A percentile compares a stretch with the other conserved stretches of the same genome.
These are phyloP conservation scores for Thozetella sp. DNA, from an alignment of 495 filamentous ascomycete genomes.

Conservation along the genomic window DNA sequence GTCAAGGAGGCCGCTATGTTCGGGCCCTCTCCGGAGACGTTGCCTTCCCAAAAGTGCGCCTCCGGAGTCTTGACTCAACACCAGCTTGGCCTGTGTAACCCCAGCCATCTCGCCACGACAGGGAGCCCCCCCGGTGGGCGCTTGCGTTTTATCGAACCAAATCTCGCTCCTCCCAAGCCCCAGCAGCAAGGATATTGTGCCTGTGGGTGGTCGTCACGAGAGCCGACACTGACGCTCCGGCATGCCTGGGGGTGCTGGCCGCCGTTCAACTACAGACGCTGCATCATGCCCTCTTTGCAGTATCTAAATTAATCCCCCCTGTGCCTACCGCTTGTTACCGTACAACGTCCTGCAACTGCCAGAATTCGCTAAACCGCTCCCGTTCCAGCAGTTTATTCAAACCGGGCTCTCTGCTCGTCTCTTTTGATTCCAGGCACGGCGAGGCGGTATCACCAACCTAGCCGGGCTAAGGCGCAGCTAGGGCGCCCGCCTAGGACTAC, in stretches of 20 bases:
- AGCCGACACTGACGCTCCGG: background rate
- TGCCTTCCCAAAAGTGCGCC: background rate
- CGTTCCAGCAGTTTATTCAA: background rate
- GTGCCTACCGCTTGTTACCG: background rate
- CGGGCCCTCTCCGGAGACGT: background rate
- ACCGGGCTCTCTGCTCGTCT: background rate
- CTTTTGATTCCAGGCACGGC: background rate
- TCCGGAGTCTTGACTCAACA: background rate
- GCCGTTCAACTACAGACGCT: too few species aligned
- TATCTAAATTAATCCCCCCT: background rate
- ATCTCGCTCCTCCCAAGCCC: background rate
- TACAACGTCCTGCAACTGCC: background rate
- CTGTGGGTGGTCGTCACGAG: background rate
- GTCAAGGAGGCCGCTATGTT: background rate
- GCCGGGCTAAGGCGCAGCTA: too few species aligned
- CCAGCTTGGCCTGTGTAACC: background rate
- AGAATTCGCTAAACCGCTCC: conserved; percentile 3
- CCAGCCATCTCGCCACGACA: background rate
- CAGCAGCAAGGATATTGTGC: background rate
- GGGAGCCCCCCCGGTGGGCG: background rate
- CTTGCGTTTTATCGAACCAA: background rate
- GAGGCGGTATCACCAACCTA: background rate
- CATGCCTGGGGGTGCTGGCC: background rate
- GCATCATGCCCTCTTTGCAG: background rate
- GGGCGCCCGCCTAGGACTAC: too few species aligned